Evolutionary conservation across 257 asterid species (phyloP), one percentile per base, ranked within the genome.

Genomic region (Fraxinus quadrangulata): DNA sequence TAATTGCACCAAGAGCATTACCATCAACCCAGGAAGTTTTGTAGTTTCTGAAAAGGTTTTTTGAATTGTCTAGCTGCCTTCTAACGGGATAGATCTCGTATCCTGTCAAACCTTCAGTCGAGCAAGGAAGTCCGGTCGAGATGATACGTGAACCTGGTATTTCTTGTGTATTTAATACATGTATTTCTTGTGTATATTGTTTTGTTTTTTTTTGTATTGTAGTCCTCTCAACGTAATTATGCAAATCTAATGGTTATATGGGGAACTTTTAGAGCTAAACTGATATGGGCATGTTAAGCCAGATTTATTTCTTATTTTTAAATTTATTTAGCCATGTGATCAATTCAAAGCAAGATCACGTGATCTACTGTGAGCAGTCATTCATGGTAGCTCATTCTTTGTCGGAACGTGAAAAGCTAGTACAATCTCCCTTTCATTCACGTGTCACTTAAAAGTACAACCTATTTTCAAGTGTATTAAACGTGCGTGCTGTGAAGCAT

Each of bases 21-120:
- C 97, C 5, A 93, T 96, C 85, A 93, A 96, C 80, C 97, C 97
- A 1, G 97, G 97, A 75, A 92, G 98, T 85, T 96, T 93, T 75
- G 99, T 83, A 28, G 94, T 92, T 70, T 83, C 93, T 75, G 93
- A 89, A 82, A 92, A 90, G 84, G 85, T 78, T 83, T 84, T 88
- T 26, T 90, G 77, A 86, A 76, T 66, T 56, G 28, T n/a, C 12
- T 56, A 17, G 10, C 10, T 56, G 26, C 28, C 4, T 56, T 56
- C 26, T n/a, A 56, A n/a, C 1, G 28, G 65, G 21, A 54, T 54
- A 54, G 24, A 5, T n/a, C 11, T 54, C 26, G 9, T 54, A 19
- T 54, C 65, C 26, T 56, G 66, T 56, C 24, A 56, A 19, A 56
- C 26, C 66, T 56, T 19, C 12, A n/a, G 3, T 2, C 12, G 12